Evolutionary conservation across 116 monocot genomes (phyloP).

Genomic region (Iris pallida): DNA sequence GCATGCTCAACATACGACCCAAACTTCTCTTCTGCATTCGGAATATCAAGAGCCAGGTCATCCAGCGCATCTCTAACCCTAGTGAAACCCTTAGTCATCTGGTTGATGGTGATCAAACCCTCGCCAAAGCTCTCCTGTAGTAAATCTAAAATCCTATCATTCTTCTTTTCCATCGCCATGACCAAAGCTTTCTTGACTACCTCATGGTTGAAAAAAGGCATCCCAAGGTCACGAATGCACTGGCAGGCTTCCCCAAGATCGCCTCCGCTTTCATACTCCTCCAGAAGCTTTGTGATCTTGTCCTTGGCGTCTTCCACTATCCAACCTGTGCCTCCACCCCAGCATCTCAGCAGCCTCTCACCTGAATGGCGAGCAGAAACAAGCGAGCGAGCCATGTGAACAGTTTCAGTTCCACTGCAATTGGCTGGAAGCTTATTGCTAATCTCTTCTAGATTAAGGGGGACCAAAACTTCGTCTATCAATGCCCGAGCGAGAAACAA

Average conservation of each 20-base stretch:
- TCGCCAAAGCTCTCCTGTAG: slow-evolving; percentile 23
- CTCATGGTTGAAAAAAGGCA: slow-evolving; percentile 52
- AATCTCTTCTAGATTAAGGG: slow-evolving; percentile 34
- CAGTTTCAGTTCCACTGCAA: slow-evolving; percentile 34
- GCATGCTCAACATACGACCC: slow-evolving; percentile 16
- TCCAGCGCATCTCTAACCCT: slow-evolving; percentile 29
- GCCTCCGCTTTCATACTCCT: slow-evolving; percentile 48
- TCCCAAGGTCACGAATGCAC: slow-evolving; percentile 40
- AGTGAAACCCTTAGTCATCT: slow-evolving; percentile 27
- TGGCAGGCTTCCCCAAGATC: slow-evolving; percentile 39
- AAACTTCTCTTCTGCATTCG: slow-evolving; percentile 17
- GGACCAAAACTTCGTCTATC: slow-evolving; percentile 41
- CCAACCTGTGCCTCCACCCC: slow-evolving; percentile 48
- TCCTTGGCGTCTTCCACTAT: slow-evolving; percentile 50
- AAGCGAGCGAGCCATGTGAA: slow-evolving; percentile 33
- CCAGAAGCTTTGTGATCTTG: slow-evolving; percentile 36
- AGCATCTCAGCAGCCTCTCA: slow-evolving; percentile 44
- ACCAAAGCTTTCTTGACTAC: slow-evolving; percentile 50
- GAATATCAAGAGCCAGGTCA: slow-evolving; percentile 31
- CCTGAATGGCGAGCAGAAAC: slow-evolving; percentile 35
- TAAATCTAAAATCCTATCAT: slow-evolving; percentile 20
- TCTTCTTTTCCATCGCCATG: slow-evolving; percentile 56
- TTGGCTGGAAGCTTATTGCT: slow-evolving; percentile 15
- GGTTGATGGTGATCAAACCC: slow-evolving; percentile 31
- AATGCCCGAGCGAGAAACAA: slow-evolving; percentile 42